A percentile compares a stretch with the other conserved stretches of the same genome.
phyloP scores from a whole-genome alignment of 2,329 filamentous ascomycete species.

The Monilinia aucupariae region DNA sequence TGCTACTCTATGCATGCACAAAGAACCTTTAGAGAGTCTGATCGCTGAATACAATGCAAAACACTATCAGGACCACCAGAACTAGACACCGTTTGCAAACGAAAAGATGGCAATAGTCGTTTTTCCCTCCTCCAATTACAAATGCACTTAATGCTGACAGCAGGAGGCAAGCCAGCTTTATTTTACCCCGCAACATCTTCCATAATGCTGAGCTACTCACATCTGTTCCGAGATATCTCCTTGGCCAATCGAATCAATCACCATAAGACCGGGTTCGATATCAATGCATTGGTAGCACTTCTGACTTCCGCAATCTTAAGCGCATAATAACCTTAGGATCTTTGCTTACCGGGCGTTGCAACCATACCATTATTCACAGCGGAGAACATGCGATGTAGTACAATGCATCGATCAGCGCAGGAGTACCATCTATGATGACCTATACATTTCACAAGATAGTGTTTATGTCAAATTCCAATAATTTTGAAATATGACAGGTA shows the following conservation, averaged over 20 bases:
- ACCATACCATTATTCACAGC: neutral
- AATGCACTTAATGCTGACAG: conserved; percentile 1
- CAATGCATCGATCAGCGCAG: neutral
- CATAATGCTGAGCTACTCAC: neutral
- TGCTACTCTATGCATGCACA: neutral
- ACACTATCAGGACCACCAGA: neutral
- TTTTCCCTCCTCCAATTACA: neutral
- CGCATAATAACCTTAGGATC: neutral
- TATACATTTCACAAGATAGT: neutral
- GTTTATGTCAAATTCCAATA: neutral
- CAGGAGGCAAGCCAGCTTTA: neutral
- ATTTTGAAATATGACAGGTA: neutral
- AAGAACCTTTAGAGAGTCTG: neutral
- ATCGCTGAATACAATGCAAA: conserved; percentile 6
- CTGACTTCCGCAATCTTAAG: neutral
- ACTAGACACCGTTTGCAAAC: neutral
- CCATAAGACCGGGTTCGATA: neutral
- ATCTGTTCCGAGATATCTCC: neutral
- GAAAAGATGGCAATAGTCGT: neutral
- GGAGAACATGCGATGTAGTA: neutral
- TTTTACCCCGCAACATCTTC: conserved; percentile 1
- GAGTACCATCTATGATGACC: neutral
- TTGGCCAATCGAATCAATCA: neutral
- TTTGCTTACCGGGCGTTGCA: neutral
- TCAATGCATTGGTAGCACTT: neutral